phyloP scores from a whole-genome alignment of 306 rosid genomes.

The Cucumis cinereus region DNA sequence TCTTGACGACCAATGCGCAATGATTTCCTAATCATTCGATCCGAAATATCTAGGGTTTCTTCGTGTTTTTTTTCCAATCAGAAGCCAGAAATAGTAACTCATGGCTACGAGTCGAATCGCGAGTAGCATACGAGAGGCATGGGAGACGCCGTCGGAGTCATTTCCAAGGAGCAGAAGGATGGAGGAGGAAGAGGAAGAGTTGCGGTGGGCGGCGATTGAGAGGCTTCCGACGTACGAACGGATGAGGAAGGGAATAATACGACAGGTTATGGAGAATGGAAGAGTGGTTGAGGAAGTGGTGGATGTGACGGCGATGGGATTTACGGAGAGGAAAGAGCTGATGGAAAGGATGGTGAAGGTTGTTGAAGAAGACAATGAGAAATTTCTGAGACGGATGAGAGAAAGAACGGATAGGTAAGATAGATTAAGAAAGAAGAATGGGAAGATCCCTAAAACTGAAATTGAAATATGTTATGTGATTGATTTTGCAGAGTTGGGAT shows the following conservation, averaged over 20 bases:
- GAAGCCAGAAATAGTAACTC: no score
- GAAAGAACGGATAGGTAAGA: slow-evolving; percentile 19
- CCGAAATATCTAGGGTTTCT: not conserved
- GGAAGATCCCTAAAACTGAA: no score
- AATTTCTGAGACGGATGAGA: slow-evolving; percentile 41
- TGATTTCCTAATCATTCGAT: no score
- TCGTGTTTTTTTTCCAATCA: no score
- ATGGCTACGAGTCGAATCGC: not conserved
- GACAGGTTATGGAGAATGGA: slow-evolving; percentile 39
- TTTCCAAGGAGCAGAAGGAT: not conserved
- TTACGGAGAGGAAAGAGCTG: slow-evolving; percentile 32
- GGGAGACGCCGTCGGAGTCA: not conserved
- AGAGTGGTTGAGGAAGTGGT: slow-evolving; percentile 35
- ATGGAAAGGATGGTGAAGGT: slow-evolving; percentile 36
- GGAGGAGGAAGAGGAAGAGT: slow-evolving; percentile 33
- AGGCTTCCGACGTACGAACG: slow-evolving; percentile 82
- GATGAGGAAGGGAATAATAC: slow-evolving; percentile 43
- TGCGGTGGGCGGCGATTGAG: slow-evolving; percentile 81
- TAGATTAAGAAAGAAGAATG: no score
- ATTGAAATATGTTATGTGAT: no score
- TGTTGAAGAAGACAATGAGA: slow-evolving; percentile 64
- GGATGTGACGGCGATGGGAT: slow-evolving; percentile 45
- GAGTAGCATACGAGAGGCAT: not conserved
- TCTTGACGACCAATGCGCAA: not conserved
- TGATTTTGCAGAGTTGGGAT: slow-evolving; percentile 44